Evolutionary conservation across 495 filamentous ascomycete genomes (phyloP).

Genomic region (Hyaloscypha variabilis): DNA sequence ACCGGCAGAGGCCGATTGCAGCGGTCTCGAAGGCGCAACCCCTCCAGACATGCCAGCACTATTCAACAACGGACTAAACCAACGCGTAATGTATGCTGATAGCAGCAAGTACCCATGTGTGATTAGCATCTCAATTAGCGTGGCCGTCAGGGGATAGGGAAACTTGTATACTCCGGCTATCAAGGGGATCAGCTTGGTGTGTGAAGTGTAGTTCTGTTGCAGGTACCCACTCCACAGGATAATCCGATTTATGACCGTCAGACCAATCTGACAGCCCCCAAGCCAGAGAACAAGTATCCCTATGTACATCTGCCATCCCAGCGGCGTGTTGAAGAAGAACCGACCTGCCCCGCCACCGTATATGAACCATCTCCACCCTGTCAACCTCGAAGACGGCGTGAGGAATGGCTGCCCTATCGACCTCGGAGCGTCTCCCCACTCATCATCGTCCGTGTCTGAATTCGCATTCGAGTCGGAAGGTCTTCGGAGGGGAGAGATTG

Average conservation of each 20-base stretch:
- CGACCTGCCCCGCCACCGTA: conserved; percentile 46
- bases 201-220: conserved; percentile 29
- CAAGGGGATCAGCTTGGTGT: conserved; percentile 30
- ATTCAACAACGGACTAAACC: conserved; percentile 24
- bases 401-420: conserved; percentile 18
- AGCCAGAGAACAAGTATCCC: conserved; percentile 48
- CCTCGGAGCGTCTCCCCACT: conserved; percentile 24
- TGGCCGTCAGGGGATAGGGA: conserved; percentile 50
- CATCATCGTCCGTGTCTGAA: conserved; percentile 42
- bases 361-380: conserved; percentile 36
- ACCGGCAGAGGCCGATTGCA: conserved; percentile 22
- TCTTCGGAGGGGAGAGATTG: conserved; percentile 37
- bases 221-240: conserved; percentile 40
- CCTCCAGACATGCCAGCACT: conserved; percentile 26
- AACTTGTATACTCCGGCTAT: conserved; percentile 57
- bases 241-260: conserved; percentile 52
- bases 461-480: conserved; percentile 31
- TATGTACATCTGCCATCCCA: conserved; percentile 53
- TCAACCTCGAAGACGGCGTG: conserved; percentile 31
- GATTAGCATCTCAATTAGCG: conserved; percentile 50
- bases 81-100: conserved; percentile 32
- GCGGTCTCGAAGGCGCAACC: conserved; percentile 37
- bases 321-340: conserved; percentile 50
- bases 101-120: conserved; percentile 33
- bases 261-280: conserved; percentile 41